Evolutionary conservation across 257 asterid species (phyloP), one percentile per base, ranked within the genome.

Genomic region (Paraleonurus japonicus): DNA sequence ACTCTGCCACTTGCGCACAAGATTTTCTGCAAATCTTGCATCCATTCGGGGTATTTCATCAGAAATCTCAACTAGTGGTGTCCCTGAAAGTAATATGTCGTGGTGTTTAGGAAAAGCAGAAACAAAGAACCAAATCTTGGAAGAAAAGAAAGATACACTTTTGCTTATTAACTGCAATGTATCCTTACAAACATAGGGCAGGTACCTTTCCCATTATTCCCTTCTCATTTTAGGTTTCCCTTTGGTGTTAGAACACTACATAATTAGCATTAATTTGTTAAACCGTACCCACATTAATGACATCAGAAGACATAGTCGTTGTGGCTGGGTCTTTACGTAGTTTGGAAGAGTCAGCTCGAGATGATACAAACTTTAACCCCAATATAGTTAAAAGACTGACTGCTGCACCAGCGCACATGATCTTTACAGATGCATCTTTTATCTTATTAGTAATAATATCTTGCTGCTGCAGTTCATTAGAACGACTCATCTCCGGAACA

Each of bases 1-100:
- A 53, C 71, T 78, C 82, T 95, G 96, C 99, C 98, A 95, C 84
- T 87, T 86, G 65, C 84, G 86, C 69, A 95, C 96, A 22, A 95
- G 80, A 82, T 74, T 81, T 81, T 89, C 99, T 1, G 99, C 96
- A 61, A 85, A 83, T 68, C 95, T 84, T 51, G 97, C 95, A 82
- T 88, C 95, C 96, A 91, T 92, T 78, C 89, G 85, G n/a, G 96
- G 88, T 69, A 86, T 57, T 76, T 88, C 89, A 33, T 72, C 89
- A 76, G 78, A 68, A 47, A 19, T 80, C 71, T 86, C 93, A 69
- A 67, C 85, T 82, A 82, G 33, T 5, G 85, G 47, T 73, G 71
- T 72, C 72, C 84, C 97, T 92, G 86, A 73, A 72, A 70, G 66
- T 51, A 65, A 77, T 39, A 62, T 43, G 68, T 39, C 20, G 39